Evolutionary conservation across 768 basidiomycete genomes (phyloP).

Genomic region (Boletus edulis): DNA sequence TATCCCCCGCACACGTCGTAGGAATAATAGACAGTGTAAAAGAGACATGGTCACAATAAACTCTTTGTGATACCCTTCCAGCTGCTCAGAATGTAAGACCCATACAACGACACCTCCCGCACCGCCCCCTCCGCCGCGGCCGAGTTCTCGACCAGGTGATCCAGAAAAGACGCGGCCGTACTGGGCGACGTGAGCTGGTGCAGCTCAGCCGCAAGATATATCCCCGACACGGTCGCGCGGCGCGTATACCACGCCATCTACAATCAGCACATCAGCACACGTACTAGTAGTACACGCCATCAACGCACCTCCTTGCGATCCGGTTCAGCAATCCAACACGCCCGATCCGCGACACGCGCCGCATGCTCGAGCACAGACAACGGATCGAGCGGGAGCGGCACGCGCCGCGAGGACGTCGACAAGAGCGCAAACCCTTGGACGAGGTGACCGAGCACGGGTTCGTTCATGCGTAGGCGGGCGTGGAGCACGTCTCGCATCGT

Average conservation of each 20-base stretch:
- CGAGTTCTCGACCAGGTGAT: constrained; percentile 55
- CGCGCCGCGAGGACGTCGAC: constrained; percentile 39
- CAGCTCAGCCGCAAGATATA: constrained; percentile 77
- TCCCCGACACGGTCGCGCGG: constrained; percentile 59
- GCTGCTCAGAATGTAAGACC: constrained; percentile 61
- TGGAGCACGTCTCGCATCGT: constrained; percentile 51
- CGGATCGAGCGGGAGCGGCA: constrained; percentile 51
- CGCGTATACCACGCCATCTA: constrained; percentile 74
- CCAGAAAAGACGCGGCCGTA: constrained; percentile 66
- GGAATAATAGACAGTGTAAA: constrained; percentile 14
- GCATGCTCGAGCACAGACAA: constrained; percentile 61
- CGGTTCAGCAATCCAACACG: constrained; percentile 59
- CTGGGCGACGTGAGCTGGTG: constrained; percentile 78
- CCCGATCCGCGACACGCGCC: constrained; percentile 62
- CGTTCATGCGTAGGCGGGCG: constrained; percentile 61
- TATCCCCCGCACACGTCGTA: constrained; percentile 17
- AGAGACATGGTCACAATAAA: constrained; percentile 29
- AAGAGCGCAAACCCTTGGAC: constrained; percentile 53
- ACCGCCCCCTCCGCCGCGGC: constrained; percentile 44
- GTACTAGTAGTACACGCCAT: not conserved
- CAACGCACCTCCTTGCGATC: constrained; percentile 53
- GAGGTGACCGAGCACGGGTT: constrained; percentile 61
- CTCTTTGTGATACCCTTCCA: constrained; percentile 74
- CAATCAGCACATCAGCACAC: not conserved
- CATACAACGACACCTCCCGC: constrained; percentile 53